These are phyloP conservation scores for Ochromonas danica DNA, from an alignment of 108 stramenopile species.

Conservation along the genomic window DNA sequence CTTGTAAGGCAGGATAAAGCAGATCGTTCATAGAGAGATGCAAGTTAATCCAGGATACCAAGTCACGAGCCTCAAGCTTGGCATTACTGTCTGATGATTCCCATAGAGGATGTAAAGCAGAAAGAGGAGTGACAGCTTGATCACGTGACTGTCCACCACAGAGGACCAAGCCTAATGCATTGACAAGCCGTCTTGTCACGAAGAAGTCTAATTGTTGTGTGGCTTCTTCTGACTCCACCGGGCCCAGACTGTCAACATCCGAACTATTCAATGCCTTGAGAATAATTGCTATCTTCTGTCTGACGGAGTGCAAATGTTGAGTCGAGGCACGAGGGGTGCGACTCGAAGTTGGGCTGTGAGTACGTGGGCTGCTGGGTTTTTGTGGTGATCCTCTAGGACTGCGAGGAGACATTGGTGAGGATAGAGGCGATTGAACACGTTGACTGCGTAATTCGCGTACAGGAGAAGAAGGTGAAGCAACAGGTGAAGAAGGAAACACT, in stretches of 20 bases:
- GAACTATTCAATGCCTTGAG: not conserved
- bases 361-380: not conserved
- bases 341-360: not conserved
- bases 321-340: not conserved
- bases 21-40: constrained; percentile 8
- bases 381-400: not conserved
- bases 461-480: constrained; percentile 1
- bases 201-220: not conserved
- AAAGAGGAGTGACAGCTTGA: not conserved
- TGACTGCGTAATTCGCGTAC: not conserved
- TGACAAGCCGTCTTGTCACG: not conserved
- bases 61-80: not conserved
- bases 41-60: not conserved
- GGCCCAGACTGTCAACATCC: not conserved
- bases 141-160: constrained; percentile 25
- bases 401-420: constrained; percentile 12
- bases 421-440: not conserved
- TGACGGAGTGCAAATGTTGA: constrained; percentile 20
- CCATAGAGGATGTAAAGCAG: not conserved
- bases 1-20: not conserved
- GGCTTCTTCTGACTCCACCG: not conserved
- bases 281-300: constrained; percentile 26
- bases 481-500: not conserved
- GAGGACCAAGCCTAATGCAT: not conserved
- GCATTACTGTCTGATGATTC: not conserved